Base-by-base conservation (phyloP, 208 protist species). In the Kentomonas sorsogonicus region DNA sequence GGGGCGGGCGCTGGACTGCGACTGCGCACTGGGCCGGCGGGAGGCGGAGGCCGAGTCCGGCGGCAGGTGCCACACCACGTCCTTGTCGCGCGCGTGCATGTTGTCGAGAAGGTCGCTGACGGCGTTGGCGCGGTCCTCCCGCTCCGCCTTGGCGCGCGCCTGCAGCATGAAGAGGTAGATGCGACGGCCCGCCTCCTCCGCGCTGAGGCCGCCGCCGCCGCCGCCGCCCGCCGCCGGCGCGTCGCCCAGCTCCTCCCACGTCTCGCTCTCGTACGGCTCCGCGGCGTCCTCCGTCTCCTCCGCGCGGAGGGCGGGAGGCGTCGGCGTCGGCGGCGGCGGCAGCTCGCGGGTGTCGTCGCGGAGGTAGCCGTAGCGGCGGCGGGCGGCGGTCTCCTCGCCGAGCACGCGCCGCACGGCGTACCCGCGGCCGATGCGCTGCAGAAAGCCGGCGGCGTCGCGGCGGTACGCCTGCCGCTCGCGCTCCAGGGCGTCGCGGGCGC, bases 351-450 rank as follows among this genome's bases (percentile, higher is more conserved):
- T 41, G 16, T 63, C 60, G 30, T 62, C 48, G 22, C 22, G 11
- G n/a, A 48, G 43, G 68, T 69, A 65, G 20, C 15, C 40, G 4
- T 25, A 5, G 46, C 67, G 33, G 39, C 33, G 27, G 38, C 27
- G 13, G 1, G 55, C 53, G 16, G 54, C 41, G 11, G 27, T 39
- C 31, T n/a, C 25, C 60, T 61, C 36, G 20, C 55, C 75, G 3
- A 94, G 45, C 6, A 41, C 48, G 1, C 55, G 59, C 22, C 86
- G 77, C n/a, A 40, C 66, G 22, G 59, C 27, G 52, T 74, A 90
- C 16, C 75, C 83, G 45, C 86, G 77, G 26, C 80, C 83, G 34
- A 86, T 56, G 16, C 83, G 74, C 66, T 94, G 86, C 25, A 86
- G 5, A 1, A 52, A 27, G 1, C 43, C 11, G 0, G 56, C 48